These are phyloP conservation scores for Cyberlindnera mycetangii DNA, from an alignment of 805 yeast species.

Conservation along the genomic window DNA sequence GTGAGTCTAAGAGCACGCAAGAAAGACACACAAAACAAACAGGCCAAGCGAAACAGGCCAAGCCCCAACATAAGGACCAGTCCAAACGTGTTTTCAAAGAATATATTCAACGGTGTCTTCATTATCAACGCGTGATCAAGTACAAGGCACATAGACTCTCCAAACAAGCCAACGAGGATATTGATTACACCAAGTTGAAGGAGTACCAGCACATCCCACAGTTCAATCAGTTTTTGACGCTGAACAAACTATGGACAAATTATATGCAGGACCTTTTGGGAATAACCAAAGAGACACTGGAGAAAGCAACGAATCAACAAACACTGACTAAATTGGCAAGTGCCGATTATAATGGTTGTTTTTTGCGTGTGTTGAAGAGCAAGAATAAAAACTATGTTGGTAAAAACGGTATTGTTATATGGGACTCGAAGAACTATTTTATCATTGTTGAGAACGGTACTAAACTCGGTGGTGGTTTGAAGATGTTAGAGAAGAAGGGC, in stretches of 20 bases:
- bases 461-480: slow-evolving; percentile 55
- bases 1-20: slow-evolving; percentile 10
- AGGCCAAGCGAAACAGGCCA: slow-evolving; percentile 13
- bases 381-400: slow-evolving; percentile 58
- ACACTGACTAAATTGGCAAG: slow-evolving; percentile 59
- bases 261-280: slow-evolving; percentile 60
- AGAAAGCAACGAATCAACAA: slow-evolving; percentile 25
- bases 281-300: slow-evolving; percentile 24
- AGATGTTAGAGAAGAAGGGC: slow-evolving; percentile 65
- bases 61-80: slow-evolving; percentile 25
- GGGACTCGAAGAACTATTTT: slow-evolving; percentile 79
- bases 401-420: slow-evolving; percentile 67
- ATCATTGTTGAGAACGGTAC: slow-evolving; percentile 47
- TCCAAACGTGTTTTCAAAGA: slow-evolving; percentile 30
- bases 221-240: slow-evolving; percentile 49
- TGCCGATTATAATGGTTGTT: slow-evolving; percentile 83
- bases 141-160: slow-evolving; percentile 21
- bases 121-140: slow-evolving; percentile 26
- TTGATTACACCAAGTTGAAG: slow-evolving; percentile 21
- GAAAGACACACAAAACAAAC: too few species aligned
- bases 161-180: slow-evolving; percentile 2
- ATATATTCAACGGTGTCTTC: slow-evolving; percentile 25
- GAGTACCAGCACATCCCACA: slow-evolving; percentile 30
- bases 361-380: slow-evolving; percentile 55
- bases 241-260: slow-evolving; percentile 70